Evolutionary conservation across 108 stramenopile species (phyloP), one percentile per base, ranked within the genome.

Genomic region (Cylindrotheca closterium): DNA sequence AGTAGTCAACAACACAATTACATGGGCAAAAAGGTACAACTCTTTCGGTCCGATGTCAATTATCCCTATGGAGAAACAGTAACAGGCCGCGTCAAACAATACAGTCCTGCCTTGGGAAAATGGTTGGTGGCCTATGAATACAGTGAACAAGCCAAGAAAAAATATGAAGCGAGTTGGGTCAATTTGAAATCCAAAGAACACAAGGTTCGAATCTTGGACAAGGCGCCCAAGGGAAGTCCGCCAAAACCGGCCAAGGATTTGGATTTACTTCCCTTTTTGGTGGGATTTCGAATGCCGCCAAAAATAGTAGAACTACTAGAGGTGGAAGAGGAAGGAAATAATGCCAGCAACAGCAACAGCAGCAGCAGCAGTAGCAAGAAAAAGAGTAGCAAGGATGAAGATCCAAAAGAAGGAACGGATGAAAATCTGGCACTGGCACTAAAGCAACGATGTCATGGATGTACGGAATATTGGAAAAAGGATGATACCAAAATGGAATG

Each of bases 11-110:
- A 42, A 15, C 37, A 42, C 37, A 15, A 26, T 8, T 77, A 70
- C 34, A 23, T 87, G 47, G 86, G 82, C 29, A 78, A 46, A 34
- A 69, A 66, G 4, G 54, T 87, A 18, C 70, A 81, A 69, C 21
- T 87, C 37, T 78, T 69, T 71, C 70, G 79, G 8, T 32, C 53
- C 63, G 80, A 82, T 57, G 70, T 87, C 63, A 83, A 87, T 48
- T 87, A 87, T 65, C 86, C 86, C 10, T 74, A 78, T 63, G 86
- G 86, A 8, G 86, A 83, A 51, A 75, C 71, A 5, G 55, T 87
- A n/a, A 60, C 65, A 1, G 86, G 82, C 33, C 62, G 51, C 7
- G 80, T 83, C 15, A 55, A 70, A 17, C 65, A 68, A 18, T 87
- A 73, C 56, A 74, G 68, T 47, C 47, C 57, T 23, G 19, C 60